These are phyloP conservation scores for Sporothrix brunneoviolacea DNA, from an alignment of 2,329 filamentous ascomycete genomes.

Conservation along the genomic window DNA sequence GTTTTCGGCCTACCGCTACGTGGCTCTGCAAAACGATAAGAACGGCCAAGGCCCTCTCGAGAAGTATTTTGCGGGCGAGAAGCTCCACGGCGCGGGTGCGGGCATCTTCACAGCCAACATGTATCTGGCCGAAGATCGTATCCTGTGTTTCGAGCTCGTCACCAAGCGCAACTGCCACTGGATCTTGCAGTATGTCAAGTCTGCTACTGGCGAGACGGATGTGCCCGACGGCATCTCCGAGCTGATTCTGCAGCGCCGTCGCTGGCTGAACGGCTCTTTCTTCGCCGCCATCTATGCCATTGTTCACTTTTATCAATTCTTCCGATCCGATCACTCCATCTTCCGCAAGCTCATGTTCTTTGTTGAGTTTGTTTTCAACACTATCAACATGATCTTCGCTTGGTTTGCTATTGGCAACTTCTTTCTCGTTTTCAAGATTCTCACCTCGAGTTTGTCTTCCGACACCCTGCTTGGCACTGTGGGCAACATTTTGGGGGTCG, in stretches of 20 bases:
- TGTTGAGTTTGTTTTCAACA: constrained; percentile 90
- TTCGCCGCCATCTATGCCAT: constrained; percentile 95
- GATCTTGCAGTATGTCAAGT: constrained; percentile 98
- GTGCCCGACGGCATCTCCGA: constrained; percentile 92
- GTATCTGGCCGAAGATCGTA: constrained; percentile 86
- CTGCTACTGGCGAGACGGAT: constrained; percentile 91
- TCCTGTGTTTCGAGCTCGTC: constrained; percentile 90
- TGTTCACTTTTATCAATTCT: constrained; percentile 92
- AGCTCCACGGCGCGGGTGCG: constrained; percentile 88
- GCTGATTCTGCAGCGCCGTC: constrained; percentile 87
- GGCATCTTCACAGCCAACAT: constrained; percentile 66
- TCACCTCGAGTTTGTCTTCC: constrained; percentile 77
- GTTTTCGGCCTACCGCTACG: constrained; percentile 89
- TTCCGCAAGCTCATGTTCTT: constrained; percentile 84
- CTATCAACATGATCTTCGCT: constrained; percentile 93
- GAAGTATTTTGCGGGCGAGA: constrained; percentile 99
- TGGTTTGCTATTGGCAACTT: constrained; percentile 99
- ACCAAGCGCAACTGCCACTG: constrained; percentile 96
- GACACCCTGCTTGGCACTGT: constrained; percentile 63
- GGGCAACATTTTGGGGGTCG: constrained; percentile 74
- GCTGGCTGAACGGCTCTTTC: constrained; percentile 97
- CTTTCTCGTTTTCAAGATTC: constrained; percentile 96
- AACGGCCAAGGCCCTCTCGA: constrained; percentile 91
- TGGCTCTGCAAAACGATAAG: constrained; percentile 92
- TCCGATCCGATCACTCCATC: constrained; percentile 83